Percentiles rank a stretch among this genome's conserved stretches.
Evolutionary conservation across 2,329 filamentous ascomycete genomes (phyloP).

Genomic region (Alternaria metachromatica): DNA sequence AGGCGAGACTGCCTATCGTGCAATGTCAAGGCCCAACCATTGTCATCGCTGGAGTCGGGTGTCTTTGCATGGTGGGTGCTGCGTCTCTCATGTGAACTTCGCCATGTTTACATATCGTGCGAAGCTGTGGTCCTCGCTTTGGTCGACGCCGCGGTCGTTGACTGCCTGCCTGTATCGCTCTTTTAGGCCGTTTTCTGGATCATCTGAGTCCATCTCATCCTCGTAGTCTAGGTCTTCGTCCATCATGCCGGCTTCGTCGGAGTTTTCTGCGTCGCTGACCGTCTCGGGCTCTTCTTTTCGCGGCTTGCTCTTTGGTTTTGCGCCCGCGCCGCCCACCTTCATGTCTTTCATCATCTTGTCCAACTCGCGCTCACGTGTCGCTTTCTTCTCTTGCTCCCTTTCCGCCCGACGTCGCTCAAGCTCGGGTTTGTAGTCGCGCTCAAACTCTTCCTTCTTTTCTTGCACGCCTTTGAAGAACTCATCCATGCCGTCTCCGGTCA

Average conservation of each 20-base stretch:
- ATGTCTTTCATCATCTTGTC: slow-evolving; percentile 96
- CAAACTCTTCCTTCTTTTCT: slow-evolving; percentile 86
- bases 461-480: slow-evolving; percentile 92
- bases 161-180: slow-evolving; percentile 79
- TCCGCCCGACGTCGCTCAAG: slow-evolving; percentile 78
- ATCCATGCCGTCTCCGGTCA: slow-evolving; percentile 88
- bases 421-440: slow-evolving; percentile 89
- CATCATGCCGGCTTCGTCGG: slow-evolving; percentile 60
- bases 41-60: slow-evolving; percentile 3
- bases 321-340: slow-evolving; percentile 58
- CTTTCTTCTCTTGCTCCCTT: slow-evolving; percentile 76
- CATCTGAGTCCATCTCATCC: slow-evolving; percentile 65
- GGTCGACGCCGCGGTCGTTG: slow-evolving; percentile 53
- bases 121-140: slow-evolving; percentile 60
- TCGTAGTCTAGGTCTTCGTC: slow-evolving; percentile 59
- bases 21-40: not conserved
- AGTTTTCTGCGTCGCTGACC: slow-evolving; percentile 59
- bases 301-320: slow-evolving; percentile 44
- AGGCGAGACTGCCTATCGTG: slow-evolving; percentile 15
- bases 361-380: slow-evolving; percentile 78
- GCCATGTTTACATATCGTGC: slow-evolving; percentile 55
- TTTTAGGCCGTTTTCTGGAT: slow-evolving; percentile 69
- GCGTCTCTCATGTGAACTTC: slow-evolving; percentile 40
- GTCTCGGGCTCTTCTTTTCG: slow-evolving; percentile 57
- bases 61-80: slow-evolving; percentile 7